Evolutionary conservation across 345 rosid species (phyloP).

Genomic region (Syzygium jambos): DNA sequence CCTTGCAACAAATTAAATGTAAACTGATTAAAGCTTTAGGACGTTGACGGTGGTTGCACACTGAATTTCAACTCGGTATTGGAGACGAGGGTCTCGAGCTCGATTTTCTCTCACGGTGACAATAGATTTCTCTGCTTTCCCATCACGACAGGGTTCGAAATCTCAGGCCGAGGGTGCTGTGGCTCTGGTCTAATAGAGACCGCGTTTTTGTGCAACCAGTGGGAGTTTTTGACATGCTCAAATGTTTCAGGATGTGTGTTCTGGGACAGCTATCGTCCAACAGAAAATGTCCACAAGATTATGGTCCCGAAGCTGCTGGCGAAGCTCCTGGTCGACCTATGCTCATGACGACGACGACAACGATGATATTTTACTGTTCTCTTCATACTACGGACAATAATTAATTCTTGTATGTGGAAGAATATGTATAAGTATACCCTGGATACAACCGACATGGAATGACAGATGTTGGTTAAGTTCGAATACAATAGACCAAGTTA

Average conservation of each 20-base stretch:
- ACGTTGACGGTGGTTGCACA: neutral
- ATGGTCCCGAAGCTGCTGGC: neutral
- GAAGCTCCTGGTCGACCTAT: neutral
- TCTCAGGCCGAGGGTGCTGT: constrained; percentile 33
- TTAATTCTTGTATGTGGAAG: neutral
- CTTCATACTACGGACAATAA: neutral
- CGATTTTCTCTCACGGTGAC: neutral
- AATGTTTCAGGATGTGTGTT: constrained; percentile 15
- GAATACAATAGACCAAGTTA: neutral
- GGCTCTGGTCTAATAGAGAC: constrained; percentile 32
- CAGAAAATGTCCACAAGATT: constrained; percentile 17
- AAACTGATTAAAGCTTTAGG: neutral
- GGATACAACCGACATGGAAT: neutral
- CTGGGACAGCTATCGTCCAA: constrained; percentile 43
- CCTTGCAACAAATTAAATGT: neutral
- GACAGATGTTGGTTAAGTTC: neutral
- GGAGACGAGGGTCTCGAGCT: neutral
- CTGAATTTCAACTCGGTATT: neutral
- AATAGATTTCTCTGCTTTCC: neutral
- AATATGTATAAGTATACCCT: neutral
- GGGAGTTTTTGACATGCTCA: constrained; percentile 10
- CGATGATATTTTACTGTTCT: neutral
- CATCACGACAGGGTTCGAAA: constrained; percentile 23
- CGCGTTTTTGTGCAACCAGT: constrained; percentile 10
- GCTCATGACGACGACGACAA: neutral